Base-by-base conservation (phyloP, 192 early-diverging fungal genomes). In the Rhizophagus prolifer region DNA sequence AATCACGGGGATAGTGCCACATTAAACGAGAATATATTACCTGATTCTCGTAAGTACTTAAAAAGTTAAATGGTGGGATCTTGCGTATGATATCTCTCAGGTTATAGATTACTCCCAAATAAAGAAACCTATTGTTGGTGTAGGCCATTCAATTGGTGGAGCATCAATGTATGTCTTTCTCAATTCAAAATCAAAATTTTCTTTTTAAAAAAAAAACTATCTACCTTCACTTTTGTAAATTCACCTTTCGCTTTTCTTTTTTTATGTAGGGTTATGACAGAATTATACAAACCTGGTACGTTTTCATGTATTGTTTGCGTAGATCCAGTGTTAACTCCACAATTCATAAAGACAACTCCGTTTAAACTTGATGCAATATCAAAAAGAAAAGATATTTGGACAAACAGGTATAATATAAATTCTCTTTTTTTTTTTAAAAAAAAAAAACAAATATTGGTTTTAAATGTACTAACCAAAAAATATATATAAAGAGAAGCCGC, bases 1-100 rank as follows among this genome's bases (percentile, higher is more conserved):
- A 86, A 86, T 59, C 88, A 89, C 21, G 90, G 89, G 10, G 87
- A 90, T 59, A 88, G 87, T 65, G 87, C 88, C 26, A 61, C 80
- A 4, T 31, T 87, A 21, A 90, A 88, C 72, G 80, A 81, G n/a
- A 79, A 81, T 14, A 67, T 80, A 13, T 75, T 86, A 12, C 74
- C 71, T 14, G 71, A 81, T 5, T 74, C 62, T 10, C 84, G 86
- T 84, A 81, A 81, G 82, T 65, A 38, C 23, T 44, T 21, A n/a
- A 63, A 9, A 66, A 88, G 87, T 82, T 26, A 79, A 81, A 58
- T 91, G 90, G 90, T 82, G 81, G 59, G 83, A 81, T 47, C 78
- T 81, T 76, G 89, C 82, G 1, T 38, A 70, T 12, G 90, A 91
- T 61, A 81, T 86, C 46, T 77, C 81, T 28, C 72, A 82, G 63